Base-by-base conservation (phyloP, 2,329 filamentous ascomycete species). In the Pseudogymnoascus sp. region DNA sequence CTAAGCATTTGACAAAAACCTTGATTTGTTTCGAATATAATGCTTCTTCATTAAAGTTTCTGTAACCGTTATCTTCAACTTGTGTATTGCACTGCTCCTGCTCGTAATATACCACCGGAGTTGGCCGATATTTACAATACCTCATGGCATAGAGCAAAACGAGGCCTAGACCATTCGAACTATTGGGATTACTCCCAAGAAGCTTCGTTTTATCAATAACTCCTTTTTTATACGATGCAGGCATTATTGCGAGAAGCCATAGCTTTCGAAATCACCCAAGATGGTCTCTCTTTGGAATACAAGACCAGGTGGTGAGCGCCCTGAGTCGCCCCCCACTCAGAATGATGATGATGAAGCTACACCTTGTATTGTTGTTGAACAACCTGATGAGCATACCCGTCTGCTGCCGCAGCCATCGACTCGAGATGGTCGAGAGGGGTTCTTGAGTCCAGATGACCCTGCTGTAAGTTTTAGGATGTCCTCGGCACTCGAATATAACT, bases 401-500 rank as follows among this genome's bases (percentile, higher is more conserved):
- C 69, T 74, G 56, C 66, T 69, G 24, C 69, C 68, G 41, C 67
- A 68, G 43, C 59, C 59, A 2, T 38, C 33, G 14, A 60, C 33
- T 63, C 69, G 65, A 24, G 68, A 73, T 61, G 71, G 19, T 19
- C 19, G 19, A 19, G 19, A 19, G 19, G 19, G 80, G 60, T 92
- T 88, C 70, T 79, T 93, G 62, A 89, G 88, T 70, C 89, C 89
- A 11, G 89, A 92, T 78, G 89, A 93, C 73, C 90, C 89, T 73
- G 89, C 89, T 67, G 90, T 96, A 75, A 75, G 84, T 72, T 65
- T 50, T 16, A 37, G 26, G 59, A 41, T 33, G 22, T 19, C 19
- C 56, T 31, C 53, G 16, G 26, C 12, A 46, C 35, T 37, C 16
- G 14, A 8, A 16, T 41, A 35, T 60, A 24, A 19, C 22, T 19